Evolutionary conservation across 2,329 filamentous ascomycete species (phyloP), one percentile per base, ranked within the genome.

Genomic region (Arthrocladium fulminans): DNA sequence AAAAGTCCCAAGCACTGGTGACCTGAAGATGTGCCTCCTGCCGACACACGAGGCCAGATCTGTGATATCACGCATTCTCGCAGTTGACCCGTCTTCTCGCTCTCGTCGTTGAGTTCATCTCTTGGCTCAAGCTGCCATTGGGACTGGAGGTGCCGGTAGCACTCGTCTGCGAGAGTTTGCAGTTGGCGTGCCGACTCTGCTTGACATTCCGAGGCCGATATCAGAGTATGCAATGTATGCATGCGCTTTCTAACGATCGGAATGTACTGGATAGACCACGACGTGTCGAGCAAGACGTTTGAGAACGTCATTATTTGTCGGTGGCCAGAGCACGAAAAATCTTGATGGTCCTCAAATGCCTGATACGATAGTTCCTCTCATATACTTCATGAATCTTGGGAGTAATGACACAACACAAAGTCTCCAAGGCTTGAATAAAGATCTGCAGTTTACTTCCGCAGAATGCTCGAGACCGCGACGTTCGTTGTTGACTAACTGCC

Each of bases 201-300:
- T 6, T 19, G 5, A 2, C 5, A 13, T 29, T 29, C 24, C 12
- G 34, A 23, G 4, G 19, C 22, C 3, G 2, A 13, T 4, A 47
- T 5, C n/a, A 47, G 34, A 15, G 22, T 13, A 38, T 30, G n/a
- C 32, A 47, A 19, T 17, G 34, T 17, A 4, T 24, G 4, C 19
- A 20, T 17, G 20, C 34, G 32, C 12, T 15, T 22, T 19, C 24
- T 17, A 9, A 20, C 17, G 3, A 13, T 15, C 19, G 23, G 30
- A 5, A 47, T 22, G 20, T 25, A 20, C 17, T 47, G 44, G n/a
- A 39, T 15, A 12, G 44, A 47, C 44, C 44, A 47, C 4, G 44
- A 38, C 19, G 15, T 39, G 44, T 47, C 34, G 17, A 47, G 44
- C 10, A 47, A 32, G 13, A 29, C 20, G 32, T 39, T 34, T 12